Evolutionary conservation across 1,284 basidiomycete genomes (phyloP).

Genomic region (Cryptococcus sp.): DNA sequence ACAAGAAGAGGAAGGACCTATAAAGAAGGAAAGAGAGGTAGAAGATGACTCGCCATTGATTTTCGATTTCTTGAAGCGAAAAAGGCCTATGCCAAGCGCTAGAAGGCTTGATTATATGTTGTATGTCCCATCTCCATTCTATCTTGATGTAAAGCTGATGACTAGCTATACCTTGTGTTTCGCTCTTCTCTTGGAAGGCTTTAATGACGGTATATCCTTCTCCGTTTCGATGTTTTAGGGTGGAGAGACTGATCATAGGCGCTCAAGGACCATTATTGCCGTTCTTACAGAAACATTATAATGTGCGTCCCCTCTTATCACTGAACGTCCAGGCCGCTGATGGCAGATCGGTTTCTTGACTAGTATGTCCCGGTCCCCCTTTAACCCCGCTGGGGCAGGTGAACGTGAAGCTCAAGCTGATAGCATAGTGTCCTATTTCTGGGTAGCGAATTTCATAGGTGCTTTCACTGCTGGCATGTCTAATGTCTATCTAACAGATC

Average conservation of each 20-base stretch:
- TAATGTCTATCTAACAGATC: conserved; percentile 58
- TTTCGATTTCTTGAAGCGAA: background rate
- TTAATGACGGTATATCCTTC: background rate
- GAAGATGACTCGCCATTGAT: background rate
- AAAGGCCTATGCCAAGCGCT: background rate
- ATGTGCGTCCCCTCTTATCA: background rate
- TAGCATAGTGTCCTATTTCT: background rate
- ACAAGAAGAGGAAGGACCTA: too few species aligned
- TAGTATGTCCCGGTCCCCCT: background rate
- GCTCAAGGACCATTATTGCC: background rate
- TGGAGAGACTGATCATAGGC: background rate
- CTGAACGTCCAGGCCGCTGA: background rate
- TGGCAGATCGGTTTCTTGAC: background rate
- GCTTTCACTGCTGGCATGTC: background rate
- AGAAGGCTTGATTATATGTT: background rate
- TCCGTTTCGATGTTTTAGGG: background rate
- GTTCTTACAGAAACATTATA: background rate
- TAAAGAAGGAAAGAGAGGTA: background rate
- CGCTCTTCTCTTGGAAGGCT: background rate
- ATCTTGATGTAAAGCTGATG: background rate
- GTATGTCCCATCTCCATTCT: background rate
- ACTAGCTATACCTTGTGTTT: background rate
- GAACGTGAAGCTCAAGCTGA: background rate
- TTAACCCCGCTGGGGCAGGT: background rate
- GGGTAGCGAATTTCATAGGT: background rate